A percentile compares a stretch with the other conserved stretches of the same genome.
phyloP scores from a whole-genome alignment of 352 stramenopile species.

The Phytophthora palmivora region DNA sequence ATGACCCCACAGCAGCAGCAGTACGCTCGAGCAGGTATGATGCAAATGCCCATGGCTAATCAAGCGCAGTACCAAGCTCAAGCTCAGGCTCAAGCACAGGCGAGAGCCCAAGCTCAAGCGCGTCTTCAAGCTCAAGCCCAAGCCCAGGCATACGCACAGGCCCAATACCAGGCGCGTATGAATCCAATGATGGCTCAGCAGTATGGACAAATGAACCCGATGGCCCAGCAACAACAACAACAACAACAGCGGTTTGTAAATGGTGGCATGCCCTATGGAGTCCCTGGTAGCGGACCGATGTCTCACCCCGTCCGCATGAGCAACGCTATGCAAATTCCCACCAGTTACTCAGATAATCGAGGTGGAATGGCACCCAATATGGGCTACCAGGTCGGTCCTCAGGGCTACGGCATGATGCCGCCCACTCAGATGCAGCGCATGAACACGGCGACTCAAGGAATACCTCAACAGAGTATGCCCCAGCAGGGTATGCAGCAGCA shows the following conservation, averaged over 20 bases:
- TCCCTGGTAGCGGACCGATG: slow-evolving; percentile 30
- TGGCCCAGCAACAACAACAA: slow-evolving; percentile 37
- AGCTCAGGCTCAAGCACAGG: slow-evolving; percentile 33
- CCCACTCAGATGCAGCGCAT: slow-evolving; percentile 43
- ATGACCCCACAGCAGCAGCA: slow-evolving; percentile 41
- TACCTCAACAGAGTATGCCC: slow-evolving; percentile 38
- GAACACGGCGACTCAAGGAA: slow-evolving; percentile 44
- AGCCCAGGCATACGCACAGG: slow-evolving; percentile 53
- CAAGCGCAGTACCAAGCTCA: slow-evolving; percentile 44
- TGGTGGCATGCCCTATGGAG: slow-evolving; percentile 45
- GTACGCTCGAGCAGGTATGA: slow-evolving; percentile 41
- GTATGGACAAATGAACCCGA: slow-evolving; percentile 48
- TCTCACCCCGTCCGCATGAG: slow-evolving; percentile 42
- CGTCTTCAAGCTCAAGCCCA: slow-evolving; percentile 33
- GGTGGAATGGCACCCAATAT: slow-evolving; percentile 45
- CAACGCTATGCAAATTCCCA: slow-evolving; percentile 35
- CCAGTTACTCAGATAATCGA: slow-evolving; percentile 45
- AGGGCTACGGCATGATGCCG: slow-evolving; percentile 64
- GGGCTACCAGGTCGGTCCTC: slow-evolving; percentile 48
- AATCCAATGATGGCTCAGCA: slow-evolving; percentile 55
- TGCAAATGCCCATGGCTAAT: slow-evolving; percentile 43
- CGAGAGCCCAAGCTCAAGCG: slow-evolving; percentile 31
- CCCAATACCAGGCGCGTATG: slow-evolving; percentile 74
- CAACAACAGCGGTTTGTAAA: slow-evolving; percentile 57
- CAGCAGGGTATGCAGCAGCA: slow-evolving; percentile 40